Percentiles rank a stretch among this genome's conserved stretches.
Evolutionary conservation across 495 filamentous ascomycete species (phyloP).

Genomic region (Podospora australis): DNA sequence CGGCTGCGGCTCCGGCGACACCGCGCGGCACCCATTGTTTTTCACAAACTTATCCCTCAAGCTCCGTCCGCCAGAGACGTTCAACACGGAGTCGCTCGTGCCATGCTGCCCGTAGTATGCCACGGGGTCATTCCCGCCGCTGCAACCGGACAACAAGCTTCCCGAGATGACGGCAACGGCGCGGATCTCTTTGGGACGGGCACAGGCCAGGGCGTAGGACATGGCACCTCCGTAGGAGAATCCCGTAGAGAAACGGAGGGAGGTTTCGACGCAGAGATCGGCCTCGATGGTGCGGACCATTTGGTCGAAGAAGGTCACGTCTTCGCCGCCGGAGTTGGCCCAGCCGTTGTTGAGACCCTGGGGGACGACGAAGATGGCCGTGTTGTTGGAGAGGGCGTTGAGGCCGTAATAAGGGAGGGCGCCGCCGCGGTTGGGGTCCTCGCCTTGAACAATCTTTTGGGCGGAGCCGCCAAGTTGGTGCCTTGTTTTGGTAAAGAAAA

Average conservation of each 20-base stretch:
- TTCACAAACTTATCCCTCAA: slow-evolving; percentile 36
- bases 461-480: slow-evolving; percentile 37
- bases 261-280: slow-evolving; percentile 40
- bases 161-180: slow-evolving; percentile 41
- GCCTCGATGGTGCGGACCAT: slow-evolving; percentile 32
- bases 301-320: slow-evolving; percentile 36
- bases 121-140: slow-evolving; percentile 36
- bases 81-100: slow-evolving; percentile 32
- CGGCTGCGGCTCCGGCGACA: slow-evolving; percentile 13
- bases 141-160: slow-evolving; percentile 28
- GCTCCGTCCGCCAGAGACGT: slow-evolving; percentile 26
- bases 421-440: slow-evolving; percentile 24
- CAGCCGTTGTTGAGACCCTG: slow-evolving; percentile 43
- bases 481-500: neutral
- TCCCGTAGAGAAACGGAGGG: slow-evolving; percentile 41
- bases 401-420: slow-evolving; percentile 37
- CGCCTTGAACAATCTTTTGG: slow-evolving; percentile 32
- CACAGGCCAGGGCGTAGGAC: slow-evolving; percentile 42
- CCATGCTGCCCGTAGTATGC: slow-evolving; percentile 43
- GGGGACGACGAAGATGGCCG: slow-evolving; percentile 40
- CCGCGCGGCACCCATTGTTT: slow-evolving; percentile 33
- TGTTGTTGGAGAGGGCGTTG: slow-evolving; percentile 29
- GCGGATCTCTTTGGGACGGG: slow-evolving; percentile 33
- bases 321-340: slow-evolving; percentile 39
- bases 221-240: slow-evolving; percentile 48